These are phyloP conservation scores for Nitzschia putrida DNA, from an alignment of 108 stramenopile genomes.

Conservation along the genomic window DNA sequence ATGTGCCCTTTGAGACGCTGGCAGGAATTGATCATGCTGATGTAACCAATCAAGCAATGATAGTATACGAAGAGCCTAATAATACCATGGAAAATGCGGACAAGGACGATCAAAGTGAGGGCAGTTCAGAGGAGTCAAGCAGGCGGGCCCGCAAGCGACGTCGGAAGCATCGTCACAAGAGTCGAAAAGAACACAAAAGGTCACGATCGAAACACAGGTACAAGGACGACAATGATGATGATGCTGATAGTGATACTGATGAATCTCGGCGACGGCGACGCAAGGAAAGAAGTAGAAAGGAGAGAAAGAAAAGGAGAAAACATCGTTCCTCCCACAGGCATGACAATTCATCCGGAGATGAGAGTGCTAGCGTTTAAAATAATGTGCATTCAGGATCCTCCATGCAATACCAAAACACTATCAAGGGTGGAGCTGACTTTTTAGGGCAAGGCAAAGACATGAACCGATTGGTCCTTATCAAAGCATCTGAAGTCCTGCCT, in stretches of 20 bases:
- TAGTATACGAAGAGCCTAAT: too few relatives aligned
- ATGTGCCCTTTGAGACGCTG: too few relatives aligned
- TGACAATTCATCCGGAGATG: not conserved
- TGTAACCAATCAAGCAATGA: too few relatives aligned
- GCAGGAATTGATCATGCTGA: too few relatives aligned
- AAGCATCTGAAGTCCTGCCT: conserved; percentile 38
- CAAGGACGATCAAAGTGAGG: too few relatives aligned
- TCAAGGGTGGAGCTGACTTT: not conserved
- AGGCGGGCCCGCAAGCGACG: not conserved
- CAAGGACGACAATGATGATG: conserved; percentile 3
- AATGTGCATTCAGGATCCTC: not conserved
- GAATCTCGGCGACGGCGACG: conserved; percentile 1
- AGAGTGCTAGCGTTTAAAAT: too few relatives aligned
- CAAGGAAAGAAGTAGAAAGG: conserved; percentile 12
- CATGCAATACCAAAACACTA: not conserved
- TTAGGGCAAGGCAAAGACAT: conserved; percentile 70
- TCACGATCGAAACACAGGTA: not conserved
- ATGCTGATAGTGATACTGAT: conserved; percentile 8
- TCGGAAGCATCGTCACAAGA: not conserved
- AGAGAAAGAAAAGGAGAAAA: conserved; percentile 12
- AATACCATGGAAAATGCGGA: too few relatives aligned
- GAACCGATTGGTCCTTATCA: conserved; percentile 75
- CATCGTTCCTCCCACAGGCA: conserved; percentile 1
- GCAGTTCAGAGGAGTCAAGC: too few relatives aligned
- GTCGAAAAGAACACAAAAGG: not conserved